Base-by-base conservation (phyloP, 2,329 filamentous ascomycete genomes). In the Alternaria metachromatica region DNA sequence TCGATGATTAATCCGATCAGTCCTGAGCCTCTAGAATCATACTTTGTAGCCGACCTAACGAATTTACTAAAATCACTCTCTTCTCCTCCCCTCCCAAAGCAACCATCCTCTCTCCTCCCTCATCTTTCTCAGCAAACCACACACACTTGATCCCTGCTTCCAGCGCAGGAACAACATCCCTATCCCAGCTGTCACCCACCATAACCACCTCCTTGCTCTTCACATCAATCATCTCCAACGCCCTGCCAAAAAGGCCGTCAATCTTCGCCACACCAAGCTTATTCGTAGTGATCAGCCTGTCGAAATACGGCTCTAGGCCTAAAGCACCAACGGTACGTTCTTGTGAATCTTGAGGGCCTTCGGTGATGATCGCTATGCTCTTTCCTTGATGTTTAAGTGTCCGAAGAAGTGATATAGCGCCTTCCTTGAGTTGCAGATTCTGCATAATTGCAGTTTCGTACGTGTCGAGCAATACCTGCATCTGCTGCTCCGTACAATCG, bases 311-410 rank as follows among this genome's bases (percentile, higher is more conserved):
- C 43, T 20, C 30, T 26, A 81, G 12, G 6, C 76, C 77, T 13
- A 83, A 70, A n/a, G 75, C 66, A 13, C 68, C 50, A 1, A 84
- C 45, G 0, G 84, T 83, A 69, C 83, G 80, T 64, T 82, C 76
- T 58, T 86, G 84, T 2, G 82, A 80, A 69, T 85, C 84, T 43
- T 82, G 78, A 0, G 82, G 84, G 0, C 84, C 83, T 65, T 86
- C 84, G 0, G 83, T 85, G 1, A 86, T 76, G 18, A 85, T 67
- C 0, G 78, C 75, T 4, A 85, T 73, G n/a, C 77, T 82, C 65
- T 83, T 82, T 1, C 48, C 48, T 21, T 0, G 78, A 77, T 59
- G 33, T 11, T 59, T 44, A 1, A 59, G 25, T 13, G 20, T 25
- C 1, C 15, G 1, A 9, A 59, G 48, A 0, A 54, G 46, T 12